Evolutionary conservation across 805 yeast species (phyloP).

Genomic region (Suhomyces tanzawaensis): DNA sequence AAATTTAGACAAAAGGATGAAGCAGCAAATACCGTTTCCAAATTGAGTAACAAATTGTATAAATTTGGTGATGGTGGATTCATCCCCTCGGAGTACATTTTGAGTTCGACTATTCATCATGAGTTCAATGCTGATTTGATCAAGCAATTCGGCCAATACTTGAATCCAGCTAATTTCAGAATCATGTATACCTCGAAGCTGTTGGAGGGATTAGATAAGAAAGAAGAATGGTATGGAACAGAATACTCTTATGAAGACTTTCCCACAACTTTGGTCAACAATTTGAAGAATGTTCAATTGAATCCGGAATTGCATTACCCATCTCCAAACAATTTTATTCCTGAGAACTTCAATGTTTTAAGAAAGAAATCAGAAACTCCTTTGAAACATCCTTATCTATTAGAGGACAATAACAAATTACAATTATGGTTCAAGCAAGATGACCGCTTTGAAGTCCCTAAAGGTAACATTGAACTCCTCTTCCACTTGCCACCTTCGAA

Average conservation of each 20-base stretch:
- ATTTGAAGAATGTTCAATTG: slow-evolving; percentile 27
- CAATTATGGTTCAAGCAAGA: slow-evolving; percentile 88
- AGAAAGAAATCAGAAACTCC: slow-evolving; percentile 36
- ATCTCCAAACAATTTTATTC: slow-evolving; percentile 72
- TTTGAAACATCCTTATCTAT: slow-evolving; percentile 56
- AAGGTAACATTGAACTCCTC: slow-evolving; percentile 65
- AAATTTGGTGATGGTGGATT: slow-evolving; percentile 30
- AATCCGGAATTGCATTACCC: slow-evolving; percentile 56
- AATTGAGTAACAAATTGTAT: slow-evolving; percentile 60
- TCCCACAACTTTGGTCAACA: slow-evolving; percentile 34
- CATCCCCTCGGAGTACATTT: slow-evolving; percentile 63
- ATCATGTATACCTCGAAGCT: slow-evolving; percentile 52
- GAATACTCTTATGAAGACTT: slow-evolving; percentile 57
- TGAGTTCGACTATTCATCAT: slow-evolving; percentile 56
- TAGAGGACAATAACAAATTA: slow-evolving; percentile 48
- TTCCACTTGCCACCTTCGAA: slow-evolving; percentile 65
- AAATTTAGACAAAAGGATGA: slow-evolving; percentile 76
- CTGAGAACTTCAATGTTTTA: slow-evolving; percentile 69
- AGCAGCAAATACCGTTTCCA: slow-evolving; percentile 71
- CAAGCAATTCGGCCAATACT: slow-evolving; percentile 43
- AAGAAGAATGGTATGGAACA: slow-evolving; percentile 91
- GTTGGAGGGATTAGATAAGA: slow-evolving; percentile 42
- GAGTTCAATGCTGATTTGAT: slow-evolving; percentile 59
- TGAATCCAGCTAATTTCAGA: slow-evolving; percentile 62
- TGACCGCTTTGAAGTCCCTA: slow-evolving; percentile 85